Base-by-base conservation (phyloP, 768 basidiomycete genomes). In the Lentinula sp. region DNA sequence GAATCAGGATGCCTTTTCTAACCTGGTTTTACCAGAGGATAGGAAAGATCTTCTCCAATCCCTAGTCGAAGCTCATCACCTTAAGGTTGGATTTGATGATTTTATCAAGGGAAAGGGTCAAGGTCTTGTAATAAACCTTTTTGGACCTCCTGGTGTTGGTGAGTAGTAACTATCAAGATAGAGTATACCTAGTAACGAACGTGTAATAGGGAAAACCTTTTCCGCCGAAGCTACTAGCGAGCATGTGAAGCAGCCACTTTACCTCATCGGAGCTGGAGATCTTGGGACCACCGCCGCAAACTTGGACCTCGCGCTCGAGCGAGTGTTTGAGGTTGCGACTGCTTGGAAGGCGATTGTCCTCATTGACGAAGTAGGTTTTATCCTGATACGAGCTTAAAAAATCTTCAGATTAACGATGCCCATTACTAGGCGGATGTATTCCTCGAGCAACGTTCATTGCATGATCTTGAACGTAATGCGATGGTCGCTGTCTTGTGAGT, bases 401-500 rank as follows among this genome's bases (percentile, higher is more conserved):
- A 15, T 9, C 20, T 43, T 6, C 4, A 18, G 18, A 45, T 45
- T 15, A 20, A 60, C 6, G 7, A 20, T 28, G 28, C 42, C 12
- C 35, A 45, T 18, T n/a, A 4, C 3, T 28, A 77, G 73, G 85
- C 86, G 4, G 86, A 90, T 70, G 86, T 90, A 4, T 90, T 88
- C 80, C 77, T 90, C 35, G 87, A 88, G 66, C 82, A 84, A 68
- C 81, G 87, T 6, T 84, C 84, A 3, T 72, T 87, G 42, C 83
- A 86, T 59, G 82, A 87, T 66, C 68, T 88, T 12, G 78, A 85
- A 66, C 78, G 87, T 10, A 90, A 88, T 64, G 86, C 86, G 0
- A 86, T 88, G 81, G 86, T 90, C 6, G 85, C 86, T 3, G 86
- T 87, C 12, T 88, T 85, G 79, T 81, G 67, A 63, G 76, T 68